Conservation (phyloP, 2,329 filamentous ascomycete genomes). For the Pezicula radicicola region DNA sequence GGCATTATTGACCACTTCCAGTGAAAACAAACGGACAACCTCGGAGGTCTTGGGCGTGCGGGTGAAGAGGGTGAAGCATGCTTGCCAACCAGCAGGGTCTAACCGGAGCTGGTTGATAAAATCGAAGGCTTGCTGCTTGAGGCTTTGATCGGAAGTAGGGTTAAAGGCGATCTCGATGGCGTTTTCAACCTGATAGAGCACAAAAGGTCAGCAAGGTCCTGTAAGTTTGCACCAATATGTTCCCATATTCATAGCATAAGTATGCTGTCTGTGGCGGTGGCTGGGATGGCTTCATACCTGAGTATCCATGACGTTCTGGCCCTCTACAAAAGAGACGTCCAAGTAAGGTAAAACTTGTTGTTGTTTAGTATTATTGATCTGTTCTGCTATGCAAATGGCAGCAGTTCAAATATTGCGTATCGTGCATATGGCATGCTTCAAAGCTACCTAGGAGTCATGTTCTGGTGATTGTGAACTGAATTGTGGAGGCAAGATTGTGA, state of each 20-base stretch:
- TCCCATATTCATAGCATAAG: too few species aligned
- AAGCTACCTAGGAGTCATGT: constrained; percentile 24
- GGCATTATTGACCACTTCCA: constrained; percentile 92
- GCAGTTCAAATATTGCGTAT: constrained; percentile 9
- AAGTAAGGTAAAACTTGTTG: constrained; percentile 2
- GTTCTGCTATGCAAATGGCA: constrained; percentile 19
- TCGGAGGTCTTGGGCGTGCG: constrained; percentile 74
- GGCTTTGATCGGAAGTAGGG: constrained; percentile 68
- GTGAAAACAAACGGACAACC: constrained; percentile 80
- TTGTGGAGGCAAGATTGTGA: neutral
- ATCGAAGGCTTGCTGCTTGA: constrained; percentile 80
- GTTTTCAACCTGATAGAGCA: constrained; percentile 75
- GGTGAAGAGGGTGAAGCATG: constrained; percentile 82
- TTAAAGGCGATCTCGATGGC: constrained; percentile 94
- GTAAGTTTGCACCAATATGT: neutral
- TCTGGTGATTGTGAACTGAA: neutral
- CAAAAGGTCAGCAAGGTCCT: constrained; percentile 10
- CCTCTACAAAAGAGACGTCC: constrained; percentile 3
- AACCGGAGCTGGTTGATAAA: constrained; percentile 76
- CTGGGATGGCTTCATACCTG: constrained; percentile 20
- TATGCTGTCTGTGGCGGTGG: constrained; percentile 7
- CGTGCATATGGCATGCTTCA: constrained; percentile 24
- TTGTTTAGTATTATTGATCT: constrained; percentile 4
- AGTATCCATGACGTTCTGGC: constrained; percentile 24
- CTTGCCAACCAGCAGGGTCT: constrained; percentile 85